Conservation (phyloP, 768 basidiomycete species). For the Mycena indigotica region DNA sequence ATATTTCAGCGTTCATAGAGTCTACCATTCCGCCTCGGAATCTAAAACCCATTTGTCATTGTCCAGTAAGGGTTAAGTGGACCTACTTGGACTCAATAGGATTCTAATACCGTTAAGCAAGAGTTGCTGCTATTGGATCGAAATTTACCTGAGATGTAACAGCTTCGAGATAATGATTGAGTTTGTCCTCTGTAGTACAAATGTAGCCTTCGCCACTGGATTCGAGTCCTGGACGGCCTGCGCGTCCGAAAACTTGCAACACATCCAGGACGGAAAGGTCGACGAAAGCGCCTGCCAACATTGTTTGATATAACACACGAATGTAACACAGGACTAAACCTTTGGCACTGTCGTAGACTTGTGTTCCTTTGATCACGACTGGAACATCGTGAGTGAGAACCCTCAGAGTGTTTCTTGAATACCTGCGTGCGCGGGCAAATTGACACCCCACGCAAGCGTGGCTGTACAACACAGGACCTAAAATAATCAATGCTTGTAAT, state of each 20-base stretch:
- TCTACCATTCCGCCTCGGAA: constrained; percentile 87
- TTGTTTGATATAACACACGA: neutral
- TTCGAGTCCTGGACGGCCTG: constrained; percentile 86
- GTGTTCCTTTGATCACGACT: constrained; percentile 98
- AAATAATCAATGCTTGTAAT: too few species aligned
- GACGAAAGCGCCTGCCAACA: constrained; percentile 71
- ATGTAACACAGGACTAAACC: constrained; percentile 29
- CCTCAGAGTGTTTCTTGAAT: constrained; percentile 14
- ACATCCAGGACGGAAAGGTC: constrained; percentile 96
- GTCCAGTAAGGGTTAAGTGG: too few species aligned
- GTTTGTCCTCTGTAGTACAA: constrained; percentile 91
- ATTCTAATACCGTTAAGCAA: constrained; percentile 51
- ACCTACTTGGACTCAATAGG: constrained; percentile 94
- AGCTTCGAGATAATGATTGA: constrained; percentile 86
- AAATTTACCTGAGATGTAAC: constrained; percentile 77
- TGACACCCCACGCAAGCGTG: constrained; percentile 99
- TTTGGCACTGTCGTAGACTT: constrained; percentile 89
- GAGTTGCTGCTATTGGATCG: constrained; percentile 1
- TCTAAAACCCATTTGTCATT: too few species aligned
- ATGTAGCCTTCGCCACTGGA: constrained; percentile 96
- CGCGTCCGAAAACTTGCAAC: constrained; percentile 95
- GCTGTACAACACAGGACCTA: constrained; percentile 98
- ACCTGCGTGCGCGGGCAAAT: constrained; percentile 97
- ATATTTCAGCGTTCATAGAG: constrained; percentile 91
- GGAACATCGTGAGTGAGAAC: constrained; percentile 5